Evolutionary conservation across 2,329 filamentous ascomycete genomes (phyloP).

Genomic region (Penicillium sp.): DNA sequence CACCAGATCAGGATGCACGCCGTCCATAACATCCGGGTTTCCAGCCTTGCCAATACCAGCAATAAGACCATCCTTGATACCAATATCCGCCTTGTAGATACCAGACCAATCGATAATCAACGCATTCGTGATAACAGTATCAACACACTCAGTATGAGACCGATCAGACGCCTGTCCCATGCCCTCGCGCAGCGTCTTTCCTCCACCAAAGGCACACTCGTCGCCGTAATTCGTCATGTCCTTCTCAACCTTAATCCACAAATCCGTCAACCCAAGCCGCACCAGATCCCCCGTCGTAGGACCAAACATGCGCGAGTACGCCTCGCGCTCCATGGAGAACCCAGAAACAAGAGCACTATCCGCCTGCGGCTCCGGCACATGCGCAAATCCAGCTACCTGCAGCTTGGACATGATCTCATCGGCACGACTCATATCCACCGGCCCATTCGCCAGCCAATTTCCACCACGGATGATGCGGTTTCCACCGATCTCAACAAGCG

Average conservation of each 20-base stretch:
- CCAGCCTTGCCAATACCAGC: conserved; percentile 90
- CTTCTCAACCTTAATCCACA: conserved; percentile 88
- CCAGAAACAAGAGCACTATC: conserved; percentile 59
- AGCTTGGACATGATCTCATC: conserved; percentile 68
- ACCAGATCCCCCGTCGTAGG: conserved; percentile 87
- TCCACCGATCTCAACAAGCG: conserved; percentile 83
- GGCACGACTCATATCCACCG: conserved; percentile 62
- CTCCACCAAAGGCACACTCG: conserved; percentile 92
- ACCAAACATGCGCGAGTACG: conserved; percentile 87
- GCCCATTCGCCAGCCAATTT: conserved; percentile 73
- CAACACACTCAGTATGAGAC: conserved; percentile 68
- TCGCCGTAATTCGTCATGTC: conserved; percentile 85
- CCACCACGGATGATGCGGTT: conserved; percentile 78
- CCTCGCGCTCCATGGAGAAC: conserved; percentile 71
- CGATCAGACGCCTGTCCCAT: conserved; percentile 91
- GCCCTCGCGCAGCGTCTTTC: conserved; percentile 88
- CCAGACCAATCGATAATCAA: conserved; percentile 87
- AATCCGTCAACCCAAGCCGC: conserved; percentile 75
- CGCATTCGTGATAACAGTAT: conserved; percentile 86
- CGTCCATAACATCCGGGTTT: conserved; percentile 96
- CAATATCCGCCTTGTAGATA: conserved; percentile 96
- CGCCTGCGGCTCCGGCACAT: conserved; percentile 65
- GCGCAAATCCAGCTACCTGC: conserved; percentile 73
- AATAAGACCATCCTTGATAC: conserved; percentile 83
- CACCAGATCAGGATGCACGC: conserved; percentile 73